Conservation (phyloP, 1,139 yeast species). For the Pichia sp. region DNA sequence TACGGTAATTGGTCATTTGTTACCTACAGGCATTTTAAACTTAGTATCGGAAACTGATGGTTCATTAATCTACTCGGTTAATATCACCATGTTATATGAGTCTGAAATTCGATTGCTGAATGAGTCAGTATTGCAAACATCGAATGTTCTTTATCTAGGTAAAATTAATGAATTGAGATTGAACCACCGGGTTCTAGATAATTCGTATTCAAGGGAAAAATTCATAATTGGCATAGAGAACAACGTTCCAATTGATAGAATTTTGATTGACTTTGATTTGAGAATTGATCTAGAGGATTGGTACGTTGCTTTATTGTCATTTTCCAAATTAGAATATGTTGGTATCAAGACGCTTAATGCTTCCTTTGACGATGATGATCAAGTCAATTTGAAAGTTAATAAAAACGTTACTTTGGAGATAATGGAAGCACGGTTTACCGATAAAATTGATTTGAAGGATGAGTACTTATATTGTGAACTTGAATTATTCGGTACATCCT, state of each 20-base stretch:
- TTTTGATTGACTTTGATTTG: slow-evolving; percentile 56
- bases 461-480: slow-evolving; percentile 47
- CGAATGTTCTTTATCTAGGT: slow-evolving; percentile 53
- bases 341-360: slow-evolving; percentile 19
- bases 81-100: slow-evolving; percentile 46
- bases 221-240: slow-evolving; percentile 1
- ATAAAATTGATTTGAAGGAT: slow-evolving; percentile 3
- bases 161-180: slow-evolving; percentile 44
- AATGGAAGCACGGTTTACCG: slow-evolving; percentile 53
- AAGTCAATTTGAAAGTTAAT: slow-evolving; percentile 41
- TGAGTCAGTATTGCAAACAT: slow-evolving; percentile 54
- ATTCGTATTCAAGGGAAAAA: neutral
- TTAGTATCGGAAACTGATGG: slow-evolving; percentile 62
- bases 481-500: slow-evolving; percentile 56
- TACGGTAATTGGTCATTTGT: slow-evolving; percentile 64
- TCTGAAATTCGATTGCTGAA: slow-evolving; percentile 65
- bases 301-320: slow-evolving; percentile 65
- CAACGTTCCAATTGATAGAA: slow-evolving; percentile 20
- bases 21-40: slow-evolving; percentile 58
- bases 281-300: slow-evolving; percentile 77
- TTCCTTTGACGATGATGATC: slow-evolving; percentile 11
- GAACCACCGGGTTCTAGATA: slow-evolving; percentile 24
- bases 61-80: slow-evolving; percentile 51
- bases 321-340: slow-evolving; percentile 52
- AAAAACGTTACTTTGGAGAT: slow-evolving; percentile 50